Conservation (phyloP, 2,329 filamentous ascomycete species). For the Colletotrichum paranaense region DNA sequence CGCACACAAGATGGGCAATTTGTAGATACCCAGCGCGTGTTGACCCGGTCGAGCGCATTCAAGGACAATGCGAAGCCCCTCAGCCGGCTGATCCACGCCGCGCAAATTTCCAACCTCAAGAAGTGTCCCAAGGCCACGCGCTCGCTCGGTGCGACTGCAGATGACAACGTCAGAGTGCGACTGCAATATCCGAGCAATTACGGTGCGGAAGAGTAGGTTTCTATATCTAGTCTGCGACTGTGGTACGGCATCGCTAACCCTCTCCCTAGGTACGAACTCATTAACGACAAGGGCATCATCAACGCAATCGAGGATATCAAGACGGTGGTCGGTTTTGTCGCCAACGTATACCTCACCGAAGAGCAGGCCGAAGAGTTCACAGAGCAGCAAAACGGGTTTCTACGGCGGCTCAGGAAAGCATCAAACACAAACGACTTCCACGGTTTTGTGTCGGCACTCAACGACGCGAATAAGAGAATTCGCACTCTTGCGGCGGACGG, state of each 20-base stretch:
- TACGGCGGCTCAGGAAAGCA: conserved; percentile 81
- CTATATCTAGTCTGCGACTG: conserved; percentile 39
- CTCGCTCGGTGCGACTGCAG: conserved; percentile 35
- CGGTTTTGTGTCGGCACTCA: conserved; percentile 79
- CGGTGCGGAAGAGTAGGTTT: conserved; percentile 72
- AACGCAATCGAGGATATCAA: conserved; percentile 81
- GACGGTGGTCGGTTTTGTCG: conserved; percentile 75
- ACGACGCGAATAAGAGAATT: conserved; percentile 82
- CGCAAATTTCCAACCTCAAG: conserved; percentile 47
- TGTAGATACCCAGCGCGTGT: conserved; percentile 58
- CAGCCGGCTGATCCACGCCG: conserved; percentile 67
- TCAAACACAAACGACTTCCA: conserved; percentile 71
- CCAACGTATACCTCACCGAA: conserved; percentile 81
- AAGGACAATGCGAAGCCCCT: conserved; percentile 19
- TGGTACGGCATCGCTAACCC: conserved; percentile 36
- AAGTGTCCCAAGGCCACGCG: conserved; percentile 31
- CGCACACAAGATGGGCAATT: conserved; percentile 54
- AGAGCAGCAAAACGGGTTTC: conserved; percentile 78
- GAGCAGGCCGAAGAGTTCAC: conserved; percentile 75
- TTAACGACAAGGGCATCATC: conserved; percentile 82
- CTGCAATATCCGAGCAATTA: conserved; percentile 87
- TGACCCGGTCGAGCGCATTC: conserved; percentile 59
- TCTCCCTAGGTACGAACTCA: conserved; percentile 72
- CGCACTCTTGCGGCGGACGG: conserved; percentile 74
- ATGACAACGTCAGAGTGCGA: conserved; percentile 69